These are phyloP conservation scores for Apiospora saccharicola DNA, from an alignment of 2,329 filamentous ascomycete genomes.

Conservation along the genomic window DNA sequence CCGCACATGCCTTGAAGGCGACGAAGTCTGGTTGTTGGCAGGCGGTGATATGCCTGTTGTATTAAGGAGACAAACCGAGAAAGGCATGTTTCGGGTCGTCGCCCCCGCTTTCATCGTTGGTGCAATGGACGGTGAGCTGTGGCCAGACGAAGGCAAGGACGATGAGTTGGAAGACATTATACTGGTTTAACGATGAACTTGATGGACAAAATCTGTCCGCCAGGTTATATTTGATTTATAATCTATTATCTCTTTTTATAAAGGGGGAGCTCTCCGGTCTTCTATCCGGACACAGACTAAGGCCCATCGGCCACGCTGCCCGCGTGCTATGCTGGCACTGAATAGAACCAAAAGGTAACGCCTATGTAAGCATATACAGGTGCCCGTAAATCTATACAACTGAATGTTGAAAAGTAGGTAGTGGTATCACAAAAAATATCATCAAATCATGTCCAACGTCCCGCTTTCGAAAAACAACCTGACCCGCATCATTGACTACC, in stretches of 20 bases:
- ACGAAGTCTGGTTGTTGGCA: constrained; percentile 2
- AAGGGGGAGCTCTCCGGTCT: too few species aligned
- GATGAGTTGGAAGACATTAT: too few species aligned
- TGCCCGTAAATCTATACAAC: neutral
- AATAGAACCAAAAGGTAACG: neutral
- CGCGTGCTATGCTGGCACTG: neutral
- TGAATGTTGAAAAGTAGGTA: neutral
- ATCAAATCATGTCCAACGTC: neutral
- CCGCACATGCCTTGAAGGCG: neutral
- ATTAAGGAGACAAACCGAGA: neutral
- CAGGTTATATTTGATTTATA: too few species aligned
- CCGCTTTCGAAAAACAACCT: neutral
- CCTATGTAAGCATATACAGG: neutral
- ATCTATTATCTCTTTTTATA: too few species aligned
- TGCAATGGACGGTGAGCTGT: too few species aligned
- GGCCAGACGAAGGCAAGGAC: too few species aligned
- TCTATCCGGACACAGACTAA: neutral
- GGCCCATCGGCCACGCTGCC: neutral
- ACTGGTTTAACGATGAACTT: too few species aligned
- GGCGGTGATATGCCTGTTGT: neutral
- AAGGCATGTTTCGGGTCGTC: neutral
- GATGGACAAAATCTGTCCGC: too few species aligned
- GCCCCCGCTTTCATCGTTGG: neutral
- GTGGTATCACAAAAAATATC: neutral
- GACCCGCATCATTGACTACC: neutral